These are phyloP conservation scores for Hypoxylon sp. DNA, from an alignment of 2,329 filamentous ascomycete species.

Conservation along the genomic window DNA sequence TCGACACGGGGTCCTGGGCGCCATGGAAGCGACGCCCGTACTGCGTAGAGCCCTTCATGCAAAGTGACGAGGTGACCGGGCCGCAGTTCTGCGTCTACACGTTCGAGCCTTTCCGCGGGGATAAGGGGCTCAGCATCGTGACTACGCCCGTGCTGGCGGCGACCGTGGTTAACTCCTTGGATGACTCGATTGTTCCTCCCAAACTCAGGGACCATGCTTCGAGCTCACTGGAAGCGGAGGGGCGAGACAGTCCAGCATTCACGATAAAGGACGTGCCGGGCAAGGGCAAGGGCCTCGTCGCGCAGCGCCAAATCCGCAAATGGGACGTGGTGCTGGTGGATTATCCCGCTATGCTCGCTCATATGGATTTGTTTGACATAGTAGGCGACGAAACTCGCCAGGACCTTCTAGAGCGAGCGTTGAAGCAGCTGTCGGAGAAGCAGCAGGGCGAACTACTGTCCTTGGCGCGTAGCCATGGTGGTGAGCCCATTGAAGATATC, in stretches of 20 bases:
- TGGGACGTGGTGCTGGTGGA: slow-evolving; percentile 39
- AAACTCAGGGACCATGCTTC: slow-evolving; percentile 28
- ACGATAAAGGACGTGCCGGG: slow-evolving; percentile 25
- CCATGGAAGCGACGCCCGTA: slow-evolving; percentile 42
- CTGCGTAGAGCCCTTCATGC: slow-evolving; percentile 36
- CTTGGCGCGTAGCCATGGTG: slow-evolving; percentile 29
- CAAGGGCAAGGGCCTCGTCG: slow-evolving; percentile 38
- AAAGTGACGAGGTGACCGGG: slow-evolving; percentile 14
- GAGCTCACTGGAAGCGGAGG: slow-evolving; percentile 15
- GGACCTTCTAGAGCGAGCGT: slow-evolving; percentile 37
- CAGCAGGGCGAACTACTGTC: slow-evolving; percentile 29
- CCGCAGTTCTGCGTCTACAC: slow-evolving; percentile 41
- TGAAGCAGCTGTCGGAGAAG: slow-evolving; percentile 33
- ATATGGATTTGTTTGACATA: slow-evolving; percentile 32
- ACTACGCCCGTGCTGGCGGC: slow-evolving; percentile 39
- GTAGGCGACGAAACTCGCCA: slow-evolving; percentile 31
- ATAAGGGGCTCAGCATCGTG: slow-evolving; percentile 30
- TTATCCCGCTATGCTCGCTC: slow-evolving; percentile 33
- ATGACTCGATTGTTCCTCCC: slow-evolving; percentile 35
- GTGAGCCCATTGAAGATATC: slow-evolving; percentile 39
- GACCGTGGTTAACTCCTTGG: slow-evolving; percentile 30
- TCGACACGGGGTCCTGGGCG: slow-evolving; percentile 33
- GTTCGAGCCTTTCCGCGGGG: slow-evolving; percentile 41
- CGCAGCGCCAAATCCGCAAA: slow-evolving; percentile 28
- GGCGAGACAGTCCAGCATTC: slow-evolving; percentile 9